These are phyloP conservation scores for Fusarium verrucosum DNA, from an alignment of 2,329 filamentous ascomycete genomes.

Conservation along the genomic window DNA sequence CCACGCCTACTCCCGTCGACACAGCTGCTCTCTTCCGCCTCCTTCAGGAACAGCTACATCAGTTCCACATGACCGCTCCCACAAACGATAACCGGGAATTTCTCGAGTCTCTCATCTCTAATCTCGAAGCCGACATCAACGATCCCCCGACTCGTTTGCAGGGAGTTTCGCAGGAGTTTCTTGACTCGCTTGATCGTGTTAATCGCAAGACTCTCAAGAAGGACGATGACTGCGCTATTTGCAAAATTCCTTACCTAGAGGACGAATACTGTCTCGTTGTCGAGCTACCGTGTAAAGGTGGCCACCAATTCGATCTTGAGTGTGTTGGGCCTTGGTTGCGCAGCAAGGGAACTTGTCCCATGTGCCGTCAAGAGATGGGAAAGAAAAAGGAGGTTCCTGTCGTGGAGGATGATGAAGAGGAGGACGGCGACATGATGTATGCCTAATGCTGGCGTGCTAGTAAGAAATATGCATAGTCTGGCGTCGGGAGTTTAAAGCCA, in stretches of 20 bases:
- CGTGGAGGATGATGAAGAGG: constrained; percentile 59
- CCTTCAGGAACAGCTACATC: constrained; percentile 66
- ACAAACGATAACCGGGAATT: constrained; percentile 59
- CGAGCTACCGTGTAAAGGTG: constrained; percentile 68
- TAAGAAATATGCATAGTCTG: constrained; percentile 36
- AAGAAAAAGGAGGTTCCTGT: constrained; percentile 61
- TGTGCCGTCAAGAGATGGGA: constrained; percentile 69
- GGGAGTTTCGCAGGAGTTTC: constrained; percentile 67
- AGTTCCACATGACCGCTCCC: constrained; percentile 60
- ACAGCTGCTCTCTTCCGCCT: constrained; percentile 66
- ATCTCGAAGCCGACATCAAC: constrained; percentile 61
- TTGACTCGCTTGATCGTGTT: constrained; percentile 69
- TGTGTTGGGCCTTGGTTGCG: constrained; percentile 73
- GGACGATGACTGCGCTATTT: constrained; percentile 69
- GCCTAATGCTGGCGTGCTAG: constrained; percentile 36
- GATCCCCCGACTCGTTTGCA: constrained; percentile 61
- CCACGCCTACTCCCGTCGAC: constrained; percentile 68
- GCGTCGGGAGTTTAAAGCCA: constrained; percentile 45
- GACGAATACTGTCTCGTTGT: constrained; percentile 71
- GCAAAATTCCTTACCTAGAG: constrained; percentile 68
- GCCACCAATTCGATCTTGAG: constrained; percentile 71
- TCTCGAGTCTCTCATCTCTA: constrained; percentile 58
- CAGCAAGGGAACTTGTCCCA: constrained; percentile 70
- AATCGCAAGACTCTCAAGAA: constrained; percentile 57
- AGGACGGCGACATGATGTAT: constrained; percentile 61